A percentile compares a stretch with the other conserved stretches of the same genome.
phyloP scores from a whole-genome alignment of 2,329 filamentous ascomycete genomes.

The Colletotrichum horii region DNA sequence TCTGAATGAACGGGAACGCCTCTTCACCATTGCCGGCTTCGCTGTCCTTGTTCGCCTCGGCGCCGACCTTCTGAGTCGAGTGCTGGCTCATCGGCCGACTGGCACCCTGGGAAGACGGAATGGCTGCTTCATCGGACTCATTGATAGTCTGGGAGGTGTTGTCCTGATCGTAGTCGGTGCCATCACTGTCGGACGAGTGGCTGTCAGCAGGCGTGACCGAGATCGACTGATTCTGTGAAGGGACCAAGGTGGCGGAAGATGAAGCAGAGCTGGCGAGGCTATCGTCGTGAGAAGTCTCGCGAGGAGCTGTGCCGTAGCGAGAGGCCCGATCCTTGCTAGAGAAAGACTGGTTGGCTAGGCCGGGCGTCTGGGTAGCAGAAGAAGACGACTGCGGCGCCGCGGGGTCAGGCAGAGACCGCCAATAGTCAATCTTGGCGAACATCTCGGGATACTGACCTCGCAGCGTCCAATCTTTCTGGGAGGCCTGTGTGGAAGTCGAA shows the following conservation, averaged over 20 bases:
- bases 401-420: neutral
- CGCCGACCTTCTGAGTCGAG: neutral
- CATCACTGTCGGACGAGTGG: neutral
- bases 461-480: neutral
- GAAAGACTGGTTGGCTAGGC: neutral
- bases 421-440: conserved; percentile 8
- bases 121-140: neutral
- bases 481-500: neutral
- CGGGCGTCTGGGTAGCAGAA: neutral
- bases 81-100: neutral
- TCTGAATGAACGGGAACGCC: neutral
- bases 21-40: neutral
- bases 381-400: neutral
- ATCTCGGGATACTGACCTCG: conserved; percentile 6
- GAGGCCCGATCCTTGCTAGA: neutral
- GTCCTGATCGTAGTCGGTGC: neutral
- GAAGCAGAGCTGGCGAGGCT: neutral
- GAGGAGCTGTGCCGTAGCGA: neutral
- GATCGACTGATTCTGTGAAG: neutral
- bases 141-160: neutral
- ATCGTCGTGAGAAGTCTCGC: neutral
- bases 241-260: neutral
- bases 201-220: neutral
- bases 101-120: neutral
- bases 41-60: neutral